Conservation (phyloP, 306 rosid genomes). For the Glycine tomentella region DNA sequence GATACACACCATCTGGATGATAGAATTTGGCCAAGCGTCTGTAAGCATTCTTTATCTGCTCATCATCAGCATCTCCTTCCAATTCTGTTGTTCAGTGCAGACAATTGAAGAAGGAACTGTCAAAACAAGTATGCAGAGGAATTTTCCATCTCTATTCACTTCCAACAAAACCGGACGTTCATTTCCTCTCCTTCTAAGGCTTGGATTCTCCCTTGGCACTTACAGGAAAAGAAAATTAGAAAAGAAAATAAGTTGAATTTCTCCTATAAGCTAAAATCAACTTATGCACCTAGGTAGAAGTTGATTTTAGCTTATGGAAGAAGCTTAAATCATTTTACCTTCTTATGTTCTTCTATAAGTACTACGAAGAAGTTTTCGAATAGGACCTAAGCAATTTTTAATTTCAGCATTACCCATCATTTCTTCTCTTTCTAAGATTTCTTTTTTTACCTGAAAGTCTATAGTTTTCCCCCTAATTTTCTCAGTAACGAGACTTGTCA, state of each 20-base stretch:
- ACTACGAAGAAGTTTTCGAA: too few species aligned
- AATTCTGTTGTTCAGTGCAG: conserved; percentile 62
- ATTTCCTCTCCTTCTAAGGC: conserved; percentile 17
- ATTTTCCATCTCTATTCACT: conserved; percentile 38
- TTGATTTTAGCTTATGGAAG: too few species aligned
- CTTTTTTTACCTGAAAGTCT: neutral
- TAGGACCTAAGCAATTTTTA: neutral
- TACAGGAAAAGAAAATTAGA: too few species aligned
- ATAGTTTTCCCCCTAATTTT: neutral
- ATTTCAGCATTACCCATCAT: conserved; percentile 1
- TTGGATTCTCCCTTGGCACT: too few species aligned
- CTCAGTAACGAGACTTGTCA: conserved; percentile 15
- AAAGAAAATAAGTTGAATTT: too few species aligned
- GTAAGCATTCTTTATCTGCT: conserved; percentile 85
- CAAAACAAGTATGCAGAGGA: conserved; percentile 31
- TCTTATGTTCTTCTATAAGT: too few species aligned
- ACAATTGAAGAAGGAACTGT: conserved; percentile 32
- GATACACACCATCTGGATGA: conserved; percentile 93
- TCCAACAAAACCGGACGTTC: conserved; percentile 18
- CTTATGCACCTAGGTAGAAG: too few species aligned
- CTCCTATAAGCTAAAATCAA: too few species aligned
- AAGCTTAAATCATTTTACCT: too few species aligned
- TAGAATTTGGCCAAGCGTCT: conserved; percentile 93
- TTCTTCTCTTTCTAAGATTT: neutral
- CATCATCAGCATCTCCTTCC: conserved; percentile 84